Conservation (phyloP, 768 basidiomycete genomes). For the Mycena galericulata region DNA sequence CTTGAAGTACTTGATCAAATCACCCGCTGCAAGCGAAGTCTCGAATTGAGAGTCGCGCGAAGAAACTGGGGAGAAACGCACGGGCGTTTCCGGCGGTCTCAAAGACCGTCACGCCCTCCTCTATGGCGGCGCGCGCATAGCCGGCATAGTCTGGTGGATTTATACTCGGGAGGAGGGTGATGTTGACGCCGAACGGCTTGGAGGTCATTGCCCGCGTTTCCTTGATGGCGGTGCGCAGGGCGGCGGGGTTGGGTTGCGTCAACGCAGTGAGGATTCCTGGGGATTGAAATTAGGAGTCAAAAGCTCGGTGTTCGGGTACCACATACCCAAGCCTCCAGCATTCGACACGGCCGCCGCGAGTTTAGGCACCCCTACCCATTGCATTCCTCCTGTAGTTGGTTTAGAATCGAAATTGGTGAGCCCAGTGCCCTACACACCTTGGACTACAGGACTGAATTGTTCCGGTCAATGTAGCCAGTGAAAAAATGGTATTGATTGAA, state of each 20-base stretch:
- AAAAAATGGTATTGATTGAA: constrained; percentile 6
- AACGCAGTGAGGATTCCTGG: constrained; percentile 87
- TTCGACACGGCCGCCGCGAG: constrained; percentile 85
- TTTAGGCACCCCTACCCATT: constrained; percentile 88
- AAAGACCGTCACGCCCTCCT: constrained; percentile 89
- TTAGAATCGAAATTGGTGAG: neutral
- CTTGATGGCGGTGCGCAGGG: constrained; percentile 81
- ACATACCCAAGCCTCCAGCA: constrained; percentile 82
- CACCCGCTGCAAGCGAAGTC: constrained; percentile 64
- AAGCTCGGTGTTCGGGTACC: neutral
- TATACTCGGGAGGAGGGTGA: constrained; percentile 89
- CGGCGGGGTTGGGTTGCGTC: constrained; percentile 88
- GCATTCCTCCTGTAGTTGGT: constrained; percentile 75
- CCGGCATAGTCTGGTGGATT: constrained; percentile 92
- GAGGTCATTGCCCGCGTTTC: constrained; percentile 78
- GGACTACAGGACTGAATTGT: constrained; percentile 77
- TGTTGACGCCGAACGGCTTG: constrained; percentile 88
- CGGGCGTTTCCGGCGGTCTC: constrained; percentile 96
- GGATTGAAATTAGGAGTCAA: neutral
- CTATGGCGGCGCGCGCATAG: constrained; percentile 83
- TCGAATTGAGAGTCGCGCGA: neutral
- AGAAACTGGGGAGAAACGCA: constrained; percentile 49
- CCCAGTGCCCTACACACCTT: constrained; percentile 40
- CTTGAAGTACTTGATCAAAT: constrained; percentile 86
- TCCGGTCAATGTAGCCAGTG: neutral